Evolutionary conservation across 1,139 yeast species (phyloP), one percentile per base, ranked within the genome.

Genomic region (Dujonia santamariae): DNA sequence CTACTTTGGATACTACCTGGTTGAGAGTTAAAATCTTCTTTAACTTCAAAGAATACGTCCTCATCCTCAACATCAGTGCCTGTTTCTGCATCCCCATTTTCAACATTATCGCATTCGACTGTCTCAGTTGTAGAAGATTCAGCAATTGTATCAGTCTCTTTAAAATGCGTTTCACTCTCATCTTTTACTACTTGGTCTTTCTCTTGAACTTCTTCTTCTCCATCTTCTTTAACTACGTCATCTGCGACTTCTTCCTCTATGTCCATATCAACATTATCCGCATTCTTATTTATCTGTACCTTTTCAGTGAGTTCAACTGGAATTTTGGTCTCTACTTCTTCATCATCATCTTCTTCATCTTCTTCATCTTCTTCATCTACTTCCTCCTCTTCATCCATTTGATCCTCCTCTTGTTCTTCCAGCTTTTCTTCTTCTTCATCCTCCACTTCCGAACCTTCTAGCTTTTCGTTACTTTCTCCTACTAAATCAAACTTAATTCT

Each of bases 171-270:
- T n/a, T n/a, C n/a, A n/a, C n/a, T n/a, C n/a, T n/a, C n/a, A n/a
- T n/a, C n/a, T n/a, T n/a, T n/a, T n/a, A n/a, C n/a, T n/a, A n/a
- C n/a, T n/a, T n/a, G n/a, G n/a, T n/a, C n/a, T n/a, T n/a, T n/a
- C n/a, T n/a, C n/a, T n/a, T n/a, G n/a, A n/a, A n/a, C 22, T 7
- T 47, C 46, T 9, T 45, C 46, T 17, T 44, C 53, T n/a, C 55
- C 57, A 24, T 54, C 57, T 7, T 56, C 61, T 14, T 28, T 34
- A 3, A 26, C 32, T 17, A 34, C 37, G 1, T 9, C 27, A 13
- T 32, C 33, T 3, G 43, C 58, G 47, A 16, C 56, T 51, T 28
- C 76, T 44, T 46, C 67, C 62, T 38, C 67, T 7, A 19, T 19
- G 22, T 19, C 22, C 7, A 7, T 61, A 4, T 60, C 47, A 40